Evolutionary conservation across 129 eudicot genomes (phyloP).

Genomic region (Tagetes patula): DNA sequence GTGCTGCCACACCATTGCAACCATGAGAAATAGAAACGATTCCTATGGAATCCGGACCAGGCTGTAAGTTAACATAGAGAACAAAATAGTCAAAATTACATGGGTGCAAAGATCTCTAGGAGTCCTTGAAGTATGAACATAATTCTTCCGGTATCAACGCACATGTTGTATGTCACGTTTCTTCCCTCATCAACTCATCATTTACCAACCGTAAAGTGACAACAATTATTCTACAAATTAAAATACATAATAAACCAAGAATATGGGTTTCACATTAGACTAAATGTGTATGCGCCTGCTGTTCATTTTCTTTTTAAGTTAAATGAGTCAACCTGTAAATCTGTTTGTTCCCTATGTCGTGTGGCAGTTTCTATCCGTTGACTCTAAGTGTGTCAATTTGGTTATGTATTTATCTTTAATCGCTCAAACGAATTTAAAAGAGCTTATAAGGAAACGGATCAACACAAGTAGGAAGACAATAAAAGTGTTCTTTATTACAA

Average conservation of each 20-base stretch:
- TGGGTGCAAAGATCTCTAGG: background rate
- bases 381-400: background rate
- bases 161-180: background rate
- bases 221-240: background rate
- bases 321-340: background rate
- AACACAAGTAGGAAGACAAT: background rate
- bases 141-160: background rate
- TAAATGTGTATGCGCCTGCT: background rate
- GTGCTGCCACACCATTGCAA: conserved; percentile 56
- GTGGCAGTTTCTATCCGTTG: background rate
- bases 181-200: background rate
- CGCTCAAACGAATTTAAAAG: background rate
- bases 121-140: background rate
- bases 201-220: no score
- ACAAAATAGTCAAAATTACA: conserved; percentile 15
- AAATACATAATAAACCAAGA: background rate
- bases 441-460: background rate
- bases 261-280: background rate
- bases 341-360: background rate
- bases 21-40: conserved; percentile 57
- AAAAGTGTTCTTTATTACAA: background rate
- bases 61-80: conserved; percentile 30
- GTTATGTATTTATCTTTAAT: background rate
- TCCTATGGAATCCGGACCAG: conserved; percentile 71
- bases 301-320: background rate